Evolutionary conservation across 2,329 filamentous ascomycete genomes (phyloP), one percentile per base, ranked within the genome.

Genomic region (Bipolaris oryzae): DNA sequence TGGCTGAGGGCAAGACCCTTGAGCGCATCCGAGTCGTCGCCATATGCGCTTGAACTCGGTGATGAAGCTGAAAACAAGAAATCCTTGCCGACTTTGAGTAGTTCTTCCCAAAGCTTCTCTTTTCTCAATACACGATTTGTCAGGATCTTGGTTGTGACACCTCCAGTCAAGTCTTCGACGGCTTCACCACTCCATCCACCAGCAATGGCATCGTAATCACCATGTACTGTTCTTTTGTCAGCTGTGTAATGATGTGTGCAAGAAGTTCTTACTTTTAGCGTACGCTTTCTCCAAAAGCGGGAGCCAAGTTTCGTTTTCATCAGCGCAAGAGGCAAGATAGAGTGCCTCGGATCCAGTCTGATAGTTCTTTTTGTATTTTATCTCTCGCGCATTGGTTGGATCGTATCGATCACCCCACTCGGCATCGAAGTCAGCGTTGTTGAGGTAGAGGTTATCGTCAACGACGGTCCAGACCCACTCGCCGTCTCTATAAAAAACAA

Each of bases 401-500:
- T 72, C 91, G 85, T 73, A 92, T 83, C 64, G 90, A 81, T 43
- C 91, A 77, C 58, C 89, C 82, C 43, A 89, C 82, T 73, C 89
- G 64, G 74, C 89, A 65, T 95, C 90, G 80, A 91, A 96, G 71
- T 90, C 89, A 1, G 88, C 87, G 0, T 88, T 88, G 37, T 85
- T 87, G 21, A 96, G 84, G 72, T 90, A 96, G 0, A 96, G 82
- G 75, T 96, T 95, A 75, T 96, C 92, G 69, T 96, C 93, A 50
- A 96, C 85, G 48, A 96, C 93, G 44, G 90, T 93, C 71, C 91
- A 92, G 55, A 94, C 89, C 92, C 92, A 96, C 46, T 77, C 74
- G 34, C 76, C 76, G 42, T 78, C 76, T 50, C 91, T 83, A 74
- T 89, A 86, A 69, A 95, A 94, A 5, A 95, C 89, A 63, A 95